Evolutionary conservation across 164 flowering plant species (phyloP), one percentile per base, ranked within the genome.

Genomic region (Berberis thunbergii): DNA sequence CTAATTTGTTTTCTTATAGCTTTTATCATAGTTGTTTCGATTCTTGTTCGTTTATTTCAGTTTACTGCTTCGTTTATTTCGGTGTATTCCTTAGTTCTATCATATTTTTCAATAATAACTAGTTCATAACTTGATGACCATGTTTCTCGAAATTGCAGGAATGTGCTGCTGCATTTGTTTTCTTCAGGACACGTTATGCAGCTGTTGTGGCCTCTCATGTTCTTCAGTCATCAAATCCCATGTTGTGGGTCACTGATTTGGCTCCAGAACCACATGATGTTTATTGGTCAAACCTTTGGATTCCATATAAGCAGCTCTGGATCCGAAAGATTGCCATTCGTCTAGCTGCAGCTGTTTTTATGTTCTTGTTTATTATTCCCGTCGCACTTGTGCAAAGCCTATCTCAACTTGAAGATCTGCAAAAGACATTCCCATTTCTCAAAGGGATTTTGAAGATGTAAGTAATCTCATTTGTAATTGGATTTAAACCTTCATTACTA

Each of bases 251-350:
- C 66, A 86, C 94, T 43, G 83, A 89, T 57, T 65, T 81, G 73
- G 97, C 99, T 69, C 97, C 99, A 60, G 96, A 82, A 67, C 99
- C 99, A 63, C 75, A 69, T 59, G 97, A 94, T 81, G 83, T 94
- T 54, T 84, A 83, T 61, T 94, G 99, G 99, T 76, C 89, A 62
- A 89, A 85, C 72, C 86, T 94, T 45, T 80, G 82, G 60, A 81
- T 87, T 66, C 96, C 99, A 13, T 94, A 79, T 65, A 75, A 71
- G 61, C 88, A 84, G 69, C 82, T 91, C 42, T 94, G 99, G 99
- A 72, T 94, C 40, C 95, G 99, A n/a, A 84, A 71, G 71, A 82
- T 87, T 63, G 81, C 78, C 44, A 81, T 79, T 54, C 79, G 84
- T 71, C 43, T 89, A 41, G 96, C 87, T 62, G 64, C 94, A 42